Percentiles rank a stretch among this genome's conserved stretches.
Evolutionary conservation across 345 rosid species (phyloP).

Genomic region (Citrus sp.): DNA sequence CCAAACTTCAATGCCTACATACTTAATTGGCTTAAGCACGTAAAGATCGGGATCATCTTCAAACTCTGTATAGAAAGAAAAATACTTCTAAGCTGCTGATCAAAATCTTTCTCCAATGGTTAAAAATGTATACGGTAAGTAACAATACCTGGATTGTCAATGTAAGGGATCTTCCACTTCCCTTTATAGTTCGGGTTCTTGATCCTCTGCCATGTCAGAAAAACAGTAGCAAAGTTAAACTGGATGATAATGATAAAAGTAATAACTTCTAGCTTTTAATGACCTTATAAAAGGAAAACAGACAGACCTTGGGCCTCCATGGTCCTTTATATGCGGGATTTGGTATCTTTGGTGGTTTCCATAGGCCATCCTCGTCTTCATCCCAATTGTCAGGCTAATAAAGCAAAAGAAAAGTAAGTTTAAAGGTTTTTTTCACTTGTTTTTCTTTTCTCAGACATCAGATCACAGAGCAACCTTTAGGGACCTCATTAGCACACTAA

Average conservation of each 20-base stretch:
- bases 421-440: background rate
- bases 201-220: constrained; percentile 29
- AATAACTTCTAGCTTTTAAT: background rate
- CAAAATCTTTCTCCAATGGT: background rate
- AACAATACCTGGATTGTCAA: constrained; percentile 42
- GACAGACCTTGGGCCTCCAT: constrained; percentile 40
- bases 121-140: background rate
- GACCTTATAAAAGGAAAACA: background rate
- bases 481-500: background rate
- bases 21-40: constrained; percentile 45
- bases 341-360: constrained; percentile 41
- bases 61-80: constrained; percentile 30
- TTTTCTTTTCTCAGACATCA: background rate
- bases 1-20: constrained; percentile 55
- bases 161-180: constrained; percentile 46
- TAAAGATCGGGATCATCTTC: constrained; percentile 57
- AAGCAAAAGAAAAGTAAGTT: background rate
- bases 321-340: constrained; percentile 50
- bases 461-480: background rate
- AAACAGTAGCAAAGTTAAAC: background rate
- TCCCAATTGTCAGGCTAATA: constrained; percentile 45
- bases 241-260: background rate
- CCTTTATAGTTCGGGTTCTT: constrained; percentile 51
- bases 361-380: constrained; percentile 44
- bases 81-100: background rate